phyloP scores from a whole-genome alignment of 1,139 yeast genomes.

The Scheffersomyces quercinus region DNA sequence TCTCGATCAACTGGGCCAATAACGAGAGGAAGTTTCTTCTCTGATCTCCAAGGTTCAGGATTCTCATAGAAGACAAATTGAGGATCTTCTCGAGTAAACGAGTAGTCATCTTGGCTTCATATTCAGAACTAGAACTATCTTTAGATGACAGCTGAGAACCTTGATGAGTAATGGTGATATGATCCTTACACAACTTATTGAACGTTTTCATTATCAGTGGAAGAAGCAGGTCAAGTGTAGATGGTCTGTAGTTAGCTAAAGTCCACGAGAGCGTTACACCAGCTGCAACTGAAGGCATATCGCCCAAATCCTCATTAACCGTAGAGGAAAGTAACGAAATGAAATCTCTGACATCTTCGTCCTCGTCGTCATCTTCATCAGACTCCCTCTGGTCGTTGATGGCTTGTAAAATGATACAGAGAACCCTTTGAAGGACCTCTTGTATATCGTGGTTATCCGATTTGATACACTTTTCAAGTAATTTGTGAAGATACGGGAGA shows the following conservation, averaged over 20 bases:
- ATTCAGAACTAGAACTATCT: conserved; percentile 45
- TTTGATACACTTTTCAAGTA: conserved; percentile 79
- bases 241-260: conserved; percentile 71
- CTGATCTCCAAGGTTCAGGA: conserved; percentile 87
- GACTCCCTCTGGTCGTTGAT: conserved; percentile 46
- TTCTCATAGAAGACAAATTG: conserved; percentile 76
- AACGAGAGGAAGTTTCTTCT: conserved; percentile 83
- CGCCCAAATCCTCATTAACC: conserved; percentile 80
- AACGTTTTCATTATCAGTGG: conserved; percentile 83
- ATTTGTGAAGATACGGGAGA: conserved; percentile 62
- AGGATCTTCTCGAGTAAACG: conserved; percentile 73
- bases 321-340: conserved; percentile 62
- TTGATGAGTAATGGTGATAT: conserved; percentile 67
- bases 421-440: conserved; percentile 74
- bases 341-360: conserved; percentile 64
- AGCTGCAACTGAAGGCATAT: conserved; percentile 83
- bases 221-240: conserved; percentile 69
- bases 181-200: conserved; percentile 87
- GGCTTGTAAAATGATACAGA: conserved; percentile 65
- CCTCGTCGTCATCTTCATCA: conserved; percentile 51
- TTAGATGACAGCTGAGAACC: conserved; percentile 36
- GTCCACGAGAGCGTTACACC: conserved; percentile 90
- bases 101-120: conserved; percentile 79
- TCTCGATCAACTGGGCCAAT: conserved; percentile 86
- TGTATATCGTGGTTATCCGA: conserved; percentile 86